Evolutionary conservation across 1,139 yeast genomes (phyloP).

Genomic region (Hyphopichia wangnamkhiaoensis): DNA sequence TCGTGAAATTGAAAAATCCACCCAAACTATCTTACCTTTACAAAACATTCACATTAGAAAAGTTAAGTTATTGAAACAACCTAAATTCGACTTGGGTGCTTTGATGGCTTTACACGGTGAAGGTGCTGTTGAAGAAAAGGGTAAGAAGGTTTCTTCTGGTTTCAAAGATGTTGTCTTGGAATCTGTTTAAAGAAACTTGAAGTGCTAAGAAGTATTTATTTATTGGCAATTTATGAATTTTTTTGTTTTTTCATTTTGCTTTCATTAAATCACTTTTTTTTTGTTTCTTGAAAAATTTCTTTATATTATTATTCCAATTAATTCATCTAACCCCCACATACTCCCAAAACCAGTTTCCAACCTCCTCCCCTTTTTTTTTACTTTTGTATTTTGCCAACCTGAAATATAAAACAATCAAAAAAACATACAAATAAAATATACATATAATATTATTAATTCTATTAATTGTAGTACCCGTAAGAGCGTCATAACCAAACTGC

Average conservation of each 20-base stretch:
- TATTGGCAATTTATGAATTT: too few relatives aligned
- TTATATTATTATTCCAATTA: too few relatives aligned
- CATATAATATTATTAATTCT: background rate
- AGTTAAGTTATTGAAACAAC: conserved; percentile 54
- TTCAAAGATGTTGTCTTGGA: conserved; percentile 56
- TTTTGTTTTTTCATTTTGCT: too few relatives aligned
- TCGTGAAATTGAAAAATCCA: conserved; percentile 55
- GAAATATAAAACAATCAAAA: background rate
- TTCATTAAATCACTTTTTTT: too few relatives aligned
- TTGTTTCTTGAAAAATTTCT: too few relatives aligned
- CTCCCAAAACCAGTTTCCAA: too few relatives aligned
- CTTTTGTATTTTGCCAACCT: background rate
- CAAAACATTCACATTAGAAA: conserved; percentile 56
- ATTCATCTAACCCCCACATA: too few relatives aligned
- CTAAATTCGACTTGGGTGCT: conserved; percentile 55
- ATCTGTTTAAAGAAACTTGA: conserved; percentile 46
- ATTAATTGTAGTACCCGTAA: background rate
- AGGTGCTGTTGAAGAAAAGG: conserved; percentile 51
- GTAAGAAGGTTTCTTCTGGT: conserved; percentile 51
- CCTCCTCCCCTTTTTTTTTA: conserved; percentile 9
- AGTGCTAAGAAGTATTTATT: too few relatives aligned
- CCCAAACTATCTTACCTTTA: conserved; percentile 53
- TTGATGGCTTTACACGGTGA: conserved; percentile 55
- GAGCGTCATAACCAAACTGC: too few relatives aligned
- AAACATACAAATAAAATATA: too few relatives aligned